Evolutionary conservation across 2,329 filamentous ascomycete species (phyloP).

Genomic region (Verticillium nonalfalfae): DNA sequence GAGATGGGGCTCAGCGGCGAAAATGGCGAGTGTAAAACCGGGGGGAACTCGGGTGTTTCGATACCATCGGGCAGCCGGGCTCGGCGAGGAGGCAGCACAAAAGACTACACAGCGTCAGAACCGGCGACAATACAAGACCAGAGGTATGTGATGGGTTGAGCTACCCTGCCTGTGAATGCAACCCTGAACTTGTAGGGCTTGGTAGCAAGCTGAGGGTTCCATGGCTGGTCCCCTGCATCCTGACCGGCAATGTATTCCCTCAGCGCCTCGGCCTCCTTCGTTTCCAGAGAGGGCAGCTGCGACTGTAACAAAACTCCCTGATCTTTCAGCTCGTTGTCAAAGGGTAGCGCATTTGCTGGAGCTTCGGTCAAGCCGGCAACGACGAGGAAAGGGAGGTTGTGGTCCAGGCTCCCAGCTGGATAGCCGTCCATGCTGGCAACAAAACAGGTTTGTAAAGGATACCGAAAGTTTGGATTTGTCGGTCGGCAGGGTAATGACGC

Average conservation of each 20-base stretch:
- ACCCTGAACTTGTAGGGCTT: constrained; percentile 59
- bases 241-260: constrained; percentile 58
- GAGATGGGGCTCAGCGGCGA: constrained; percentile 84
- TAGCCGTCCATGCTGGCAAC: constrained; percentile 65
- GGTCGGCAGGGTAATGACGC: not conserved
- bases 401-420: constrained; percentile 71
- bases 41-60: constrained; percentile 37
- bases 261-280: constrained; percentile 58
- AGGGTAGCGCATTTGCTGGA: constrained; percentile 30
- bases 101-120: constrained; percentile 34
- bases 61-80: constrained; percentile 46
- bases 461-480: constrained; percentile 18
- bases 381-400: constrained; percentile 79
- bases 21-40: constrained; percentile 79
- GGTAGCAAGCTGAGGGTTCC: constrained; percentile 53
- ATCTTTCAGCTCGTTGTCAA: constrained; percentile 48
- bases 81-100: constrained; percentile 51
- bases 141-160: constrained; percentile 18
- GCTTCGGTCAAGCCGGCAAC: constrained; percentile 63
- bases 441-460: not conserved
- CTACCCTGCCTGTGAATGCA: constrained; percentile 73
- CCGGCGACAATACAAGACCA: constrained; percentile 7
- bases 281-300: constrained; percentile 61
- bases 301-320: constrained; percentile 60
- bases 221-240: constrained; percentile 59